Conservation (phyloP, 108 stramenopile genomes). For the Cyclotella sp. region DNA sequence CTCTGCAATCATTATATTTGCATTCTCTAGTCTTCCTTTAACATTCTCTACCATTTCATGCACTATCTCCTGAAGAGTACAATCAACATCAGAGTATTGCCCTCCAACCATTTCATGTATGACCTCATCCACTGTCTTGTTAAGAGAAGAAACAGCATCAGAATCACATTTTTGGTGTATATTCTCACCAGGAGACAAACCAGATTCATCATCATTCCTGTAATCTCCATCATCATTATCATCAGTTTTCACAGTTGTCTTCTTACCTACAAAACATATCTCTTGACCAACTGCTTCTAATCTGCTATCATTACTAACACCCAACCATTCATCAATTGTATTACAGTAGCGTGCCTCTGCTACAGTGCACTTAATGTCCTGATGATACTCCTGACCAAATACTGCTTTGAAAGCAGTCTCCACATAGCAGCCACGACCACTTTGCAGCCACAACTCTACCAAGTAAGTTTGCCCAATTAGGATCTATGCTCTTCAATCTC, state of each 20-base stretch:
- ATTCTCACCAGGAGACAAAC: too few species aligned
- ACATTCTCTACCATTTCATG: too few species aligned
- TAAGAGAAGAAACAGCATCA: too few species aligned
- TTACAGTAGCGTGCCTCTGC: neutral
- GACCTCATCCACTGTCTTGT: too few species aligned
- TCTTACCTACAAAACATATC: neutral
- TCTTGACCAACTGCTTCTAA: neutral
- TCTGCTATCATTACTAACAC: neutral
- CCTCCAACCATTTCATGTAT: too few species aligned
- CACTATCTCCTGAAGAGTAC: too few species aligned
- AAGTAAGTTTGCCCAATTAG: conserved; percentile 19
- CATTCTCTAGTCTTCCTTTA: too few species aligned
- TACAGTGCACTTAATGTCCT: neutral
- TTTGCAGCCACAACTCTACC: conserved; percentile 7
- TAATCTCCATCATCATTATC: neutral
- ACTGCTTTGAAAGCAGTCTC: conserved; percentile 9
- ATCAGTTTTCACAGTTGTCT: neutral
- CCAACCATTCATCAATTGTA: conserved; percentile 7
- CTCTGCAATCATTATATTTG: too few species aligned
- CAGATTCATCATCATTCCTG: neutral
- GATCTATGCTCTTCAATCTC: neutral
- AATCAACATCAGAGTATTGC: too few species aligned
- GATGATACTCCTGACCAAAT: conserved; percentile 14
- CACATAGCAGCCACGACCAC: neutral
- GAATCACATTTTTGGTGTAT: too few species aligned